A percentile compares a stretch with the other conserved stretches of the same genome.
These are phyloP conservation scores for Penicillium decumbens DNA, from an alignment of 2,329 filamentous ascomycete genomes.

Conservation along the genomic window DNA sequence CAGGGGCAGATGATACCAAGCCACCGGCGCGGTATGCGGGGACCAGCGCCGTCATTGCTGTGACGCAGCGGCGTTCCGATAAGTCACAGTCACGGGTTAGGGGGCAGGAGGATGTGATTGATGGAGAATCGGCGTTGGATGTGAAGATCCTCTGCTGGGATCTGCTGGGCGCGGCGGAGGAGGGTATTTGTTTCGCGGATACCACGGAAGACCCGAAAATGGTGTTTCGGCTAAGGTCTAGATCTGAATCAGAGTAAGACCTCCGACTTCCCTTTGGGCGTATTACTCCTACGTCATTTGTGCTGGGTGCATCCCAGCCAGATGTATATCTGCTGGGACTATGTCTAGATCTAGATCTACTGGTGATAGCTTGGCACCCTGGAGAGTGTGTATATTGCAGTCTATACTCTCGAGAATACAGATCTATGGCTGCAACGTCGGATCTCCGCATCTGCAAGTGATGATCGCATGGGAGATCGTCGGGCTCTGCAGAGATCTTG, in stretches of 20 bases:
- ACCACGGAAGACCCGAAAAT: conserved; percentile 39
- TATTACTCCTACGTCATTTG: neutral
- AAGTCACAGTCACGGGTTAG: conserved; percentile 14
- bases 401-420: neutral
- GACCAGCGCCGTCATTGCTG: conserved; percentile 44
- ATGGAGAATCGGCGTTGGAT: conserved; percentile 24
- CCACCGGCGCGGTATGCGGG: conserved; percentile 46
- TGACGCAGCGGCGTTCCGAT: conserved; percentile 27
- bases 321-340: neutral
- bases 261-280: neutral
- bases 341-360: neutral
- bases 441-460: neutral
- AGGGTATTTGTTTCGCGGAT: conserved; percentile 47
- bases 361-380: neutral
- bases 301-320: neutral
- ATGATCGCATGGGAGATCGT: conserved; percentile 18
- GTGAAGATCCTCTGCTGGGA: conserved; percentile 45
- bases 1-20: conserved; percentile 31
- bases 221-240: conserved; percentile 32
- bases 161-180: conserved; percentile 42
- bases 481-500: conserved; percentile 12
- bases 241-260: neutral
- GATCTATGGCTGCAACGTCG: neutral
- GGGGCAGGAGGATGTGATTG: conserved; percentile 11
- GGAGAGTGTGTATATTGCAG: neutral